These are phyloP conservation scores for Mycena sp. DNA, from an alignment of 1,284 basidiomycete species.

Conservation along the genomic window DNA sequence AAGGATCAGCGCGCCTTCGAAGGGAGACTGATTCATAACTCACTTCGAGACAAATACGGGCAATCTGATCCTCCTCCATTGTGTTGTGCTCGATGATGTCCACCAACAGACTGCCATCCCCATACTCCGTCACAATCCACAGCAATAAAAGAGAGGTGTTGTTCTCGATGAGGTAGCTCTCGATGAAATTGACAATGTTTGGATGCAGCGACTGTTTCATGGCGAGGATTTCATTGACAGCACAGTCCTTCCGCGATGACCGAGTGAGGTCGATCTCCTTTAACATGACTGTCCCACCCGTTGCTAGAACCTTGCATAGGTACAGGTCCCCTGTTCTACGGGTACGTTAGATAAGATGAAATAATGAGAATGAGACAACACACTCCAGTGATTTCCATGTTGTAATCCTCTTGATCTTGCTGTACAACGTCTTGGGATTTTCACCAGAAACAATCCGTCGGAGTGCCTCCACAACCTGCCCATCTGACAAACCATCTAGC, in stretches of 20 bases:
- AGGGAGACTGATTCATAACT: slow-evolving; percentile 37
- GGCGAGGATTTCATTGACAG: slow-evolving; percentile 98
- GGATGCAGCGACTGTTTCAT: slow-evolving; percentile 99
- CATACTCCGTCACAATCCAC: slow-evolving; percentile 99
- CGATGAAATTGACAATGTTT: slow-evolving; percentile 98
- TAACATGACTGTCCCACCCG: slow-evolving; percentile 94
- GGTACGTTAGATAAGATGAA: slow-evolving; percentile 9
- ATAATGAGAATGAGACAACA: slow-evolving; percentile 39
- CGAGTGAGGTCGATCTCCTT: slow-evolving; percentile 99
- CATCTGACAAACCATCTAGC: no score
- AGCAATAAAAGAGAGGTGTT: slow-evolving; percentile 91
- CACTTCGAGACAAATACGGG: slow-evolving; percentile 93
- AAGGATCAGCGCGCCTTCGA: neutral
- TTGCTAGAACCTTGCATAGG: slow-evolving; percentile 93
- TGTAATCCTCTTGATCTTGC: slow-evolving; percentile 98
- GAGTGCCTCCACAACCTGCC: slow-evolving; percentile 98
- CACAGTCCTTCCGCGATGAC: slow-evolving; percentile 96
- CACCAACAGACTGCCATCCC: slow-evolving; percentile 98
- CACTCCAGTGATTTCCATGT: no score
- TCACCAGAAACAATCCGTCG: slow-evolving; percentile 87
- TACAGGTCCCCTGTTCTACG: slow-evolving; percentile 99
- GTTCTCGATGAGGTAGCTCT: slow-evolving; percentile 90
- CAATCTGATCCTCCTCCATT: slow-evolving; percentile 96
- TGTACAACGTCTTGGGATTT: slow-evolving; percentile 92
- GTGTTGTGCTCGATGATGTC: slow-evolving; percentile 99